phyloP scores from a whole-genome alignment of 805 yeast genomes.

The Metschnikowia vanudenii region DNA sequence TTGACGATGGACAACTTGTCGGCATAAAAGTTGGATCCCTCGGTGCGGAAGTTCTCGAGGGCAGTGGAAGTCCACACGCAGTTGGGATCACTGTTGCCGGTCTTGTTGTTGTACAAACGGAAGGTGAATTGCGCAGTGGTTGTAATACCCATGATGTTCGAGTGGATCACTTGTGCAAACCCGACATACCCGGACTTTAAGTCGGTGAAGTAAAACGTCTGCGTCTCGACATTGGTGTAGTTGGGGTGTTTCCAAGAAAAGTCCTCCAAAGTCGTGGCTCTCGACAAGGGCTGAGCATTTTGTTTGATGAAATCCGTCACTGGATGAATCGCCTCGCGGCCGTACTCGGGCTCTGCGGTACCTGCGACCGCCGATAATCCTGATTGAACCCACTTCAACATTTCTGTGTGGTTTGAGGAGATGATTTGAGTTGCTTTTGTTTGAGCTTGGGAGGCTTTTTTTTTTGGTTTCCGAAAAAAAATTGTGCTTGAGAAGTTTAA shows the following conservation, averaged over 20 bases:
- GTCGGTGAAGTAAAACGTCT: conserved; percentile 81
- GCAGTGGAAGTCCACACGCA: conserved; percentile 90
- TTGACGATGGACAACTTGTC: conserved; percentile 65
- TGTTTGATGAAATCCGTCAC: conserved; percentile 54
- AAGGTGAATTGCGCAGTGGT: conserved; percentile 94
- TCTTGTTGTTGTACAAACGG: conserved; percentile 60
- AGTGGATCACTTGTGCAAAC: conserved; percentile 92
- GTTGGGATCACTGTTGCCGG: conserved; percentile 38
- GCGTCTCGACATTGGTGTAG: conserved; percentile 92
- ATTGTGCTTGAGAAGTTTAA: no score
- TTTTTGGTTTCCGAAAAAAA: no score
- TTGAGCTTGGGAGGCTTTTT: neutral
- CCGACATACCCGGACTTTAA: conserved; percentile 65
- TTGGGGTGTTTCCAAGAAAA: conserved; percentile 72
- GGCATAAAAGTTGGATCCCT: conserved; percentile 79
- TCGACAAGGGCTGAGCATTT: conserved; percentile 37
- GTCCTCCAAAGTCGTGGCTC: conserved; percentile 62
- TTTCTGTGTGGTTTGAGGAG: conserved; percentile 19
- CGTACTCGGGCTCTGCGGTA: conserved; percentile 95
- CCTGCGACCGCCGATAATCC: conserved; percentile 94
- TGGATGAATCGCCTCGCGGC: conserved; percentile 88
- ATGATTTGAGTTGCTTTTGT: neutral
- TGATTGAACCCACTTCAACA: conserved; percentile 84
- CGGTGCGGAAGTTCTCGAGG: conserved; percentile 70
- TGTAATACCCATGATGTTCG: conserved; percentile 84